phyloP scores from a whole-genome alignment of 1,139 yeast species.

The Yamadazyma oceani region DNA sequence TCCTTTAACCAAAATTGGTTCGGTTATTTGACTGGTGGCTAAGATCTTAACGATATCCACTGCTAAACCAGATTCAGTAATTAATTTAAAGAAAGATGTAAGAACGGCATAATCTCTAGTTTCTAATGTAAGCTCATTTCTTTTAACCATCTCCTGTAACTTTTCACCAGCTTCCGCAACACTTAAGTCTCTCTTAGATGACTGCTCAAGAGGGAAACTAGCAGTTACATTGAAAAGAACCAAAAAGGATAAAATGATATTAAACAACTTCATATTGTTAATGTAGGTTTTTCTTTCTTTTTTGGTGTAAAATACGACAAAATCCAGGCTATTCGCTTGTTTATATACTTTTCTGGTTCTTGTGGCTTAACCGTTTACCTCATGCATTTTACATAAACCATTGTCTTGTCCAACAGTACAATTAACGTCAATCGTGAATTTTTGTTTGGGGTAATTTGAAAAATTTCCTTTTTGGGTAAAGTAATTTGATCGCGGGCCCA shows the following conservation, averaged over 20 bases:
- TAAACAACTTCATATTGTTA: neutral
- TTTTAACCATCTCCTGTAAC: neutral
- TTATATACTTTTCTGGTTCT: neutral
- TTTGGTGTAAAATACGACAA: no score
- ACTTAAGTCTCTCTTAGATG: neutral
- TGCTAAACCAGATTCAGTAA: constrained; percentile 26
- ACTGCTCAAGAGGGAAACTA: neutral
- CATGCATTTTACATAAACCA: no score
- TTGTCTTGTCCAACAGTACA: no score
- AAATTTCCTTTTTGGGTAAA: constrained; percentile 6
- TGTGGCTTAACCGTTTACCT: neutral
- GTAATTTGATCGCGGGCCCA: constrained; percentile 16
- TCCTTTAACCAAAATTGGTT: constrained; percentile 23
- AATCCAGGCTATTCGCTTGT: neutral
- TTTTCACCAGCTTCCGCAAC: neutral
- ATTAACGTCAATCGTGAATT: no score
- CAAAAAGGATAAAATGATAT: neutral
- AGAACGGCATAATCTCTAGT: constrained; percentile 17
- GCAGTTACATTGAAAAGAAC: neutral
- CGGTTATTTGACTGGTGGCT: constrained; percentile 17
- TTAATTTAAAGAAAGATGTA: constrained; percentile 20
- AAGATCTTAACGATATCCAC: constrained; percentile 23
- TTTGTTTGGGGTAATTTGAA: neutral
- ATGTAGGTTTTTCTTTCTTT: neutral
- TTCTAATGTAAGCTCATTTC: neutral